Evolutionary conservation across 805 yeast species (phyloP).

Genomic region (Scheffersomyces coipomensis): DNA sequence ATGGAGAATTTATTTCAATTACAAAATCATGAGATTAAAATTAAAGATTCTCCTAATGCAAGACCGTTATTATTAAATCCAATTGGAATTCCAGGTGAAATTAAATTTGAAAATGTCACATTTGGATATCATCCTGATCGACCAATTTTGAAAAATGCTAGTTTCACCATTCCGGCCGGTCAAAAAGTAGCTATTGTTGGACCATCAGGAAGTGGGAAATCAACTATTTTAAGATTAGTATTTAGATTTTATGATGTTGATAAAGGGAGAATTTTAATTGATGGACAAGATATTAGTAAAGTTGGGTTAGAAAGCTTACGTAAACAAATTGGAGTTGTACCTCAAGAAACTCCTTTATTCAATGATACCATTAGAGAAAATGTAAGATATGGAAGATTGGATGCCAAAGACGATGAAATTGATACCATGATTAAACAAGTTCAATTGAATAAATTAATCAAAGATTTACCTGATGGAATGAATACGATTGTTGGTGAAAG

Average conservation of each 20-base stretch:
- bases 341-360: conserved; percentile 95
- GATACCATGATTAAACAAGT: conserved; percentile 63
- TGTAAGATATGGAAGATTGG: conserved; percentile 78
- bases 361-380: conserved; percentile 88
- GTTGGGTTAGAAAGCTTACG: conserved; percentile 77
- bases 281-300: conserved; percentile 82
- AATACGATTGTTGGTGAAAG: conserved; percentile 92
- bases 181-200: conserved; percentile 92
- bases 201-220: conserved; percentile 94
- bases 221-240: conserved; percentile 78
- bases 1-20: conserved; percentile 93
- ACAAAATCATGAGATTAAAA: conserved; percentile 69
- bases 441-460: conserved; percentile 59
- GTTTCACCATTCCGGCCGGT: conserved; percentile 88
- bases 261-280: conserved; percentile 75
- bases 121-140: conserved; percentile 91
- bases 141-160: conserved; percentile 77
- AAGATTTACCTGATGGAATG: conserved; percentile 77
- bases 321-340: conserved; percentile 82
- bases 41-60: conserved; percentile 63
- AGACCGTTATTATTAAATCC: conserved; percentile 51
- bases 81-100: conserved; percentile 61
- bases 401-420: conserved; percentile 74
- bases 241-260: conserved; percentile 88
- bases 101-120: conserved; percentile 84